phyloP scores from a whole-genome alignment of 331 rosid species.

The Pyrus hybrid region DNA sequence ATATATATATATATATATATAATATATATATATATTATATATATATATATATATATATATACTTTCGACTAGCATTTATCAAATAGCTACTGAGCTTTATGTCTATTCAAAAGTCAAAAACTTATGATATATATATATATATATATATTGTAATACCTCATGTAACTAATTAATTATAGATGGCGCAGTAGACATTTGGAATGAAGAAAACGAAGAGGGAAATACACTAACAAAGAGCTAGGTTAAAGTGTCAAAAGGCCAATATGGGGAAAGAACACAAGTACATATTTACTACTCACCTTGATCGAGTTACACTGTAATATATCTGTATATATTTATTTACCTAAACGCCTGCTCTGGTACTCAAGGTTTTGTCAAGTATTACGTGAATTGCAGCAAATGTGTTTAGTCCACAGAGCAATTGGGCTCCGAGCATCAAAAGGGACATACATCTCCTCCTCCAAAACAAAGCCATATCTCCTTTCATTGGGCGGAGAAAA shows the following conservation, averaged over 20 bases:
- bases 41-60: too few species aligned
- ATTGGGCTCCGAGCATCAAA: not conserved
- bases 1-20: too few species aligned
- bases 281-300: not conserved
- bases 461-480: constrained; percentile 15
- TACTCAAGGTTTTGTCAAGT: not conserved
- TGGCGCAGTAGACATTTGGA: too few species aligned
- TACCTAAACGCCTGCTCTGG: not conserved
- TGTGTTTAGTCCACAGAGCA: not conserved
- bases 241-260: not conserved
- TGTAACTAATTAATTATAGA: too few species aligned
- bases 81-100: too few species aligned
- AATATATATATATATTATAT: too few species aligned
- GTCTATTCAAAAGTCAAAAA: too few species aligned
- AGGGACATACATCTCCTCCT: constrained; percentile 6
- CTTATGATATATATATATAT: too few species aligned
- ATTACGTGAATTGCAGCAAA: not conserved
- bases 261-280: not conserved
- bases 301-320: not conserved
- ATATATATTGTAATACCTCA: too few species aligned
- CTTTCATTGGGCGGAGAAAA: constrained; percentile 9
- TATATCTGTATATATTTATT: too few species aligned
- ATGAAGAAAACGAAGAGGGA: not conserved
- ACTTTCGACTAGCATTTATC: too few species aligned
- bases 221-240: not conserved